Evolutionary conservation across 345 rosid genomes (phyloP), one percentile per base, ranked within the genome.

Genomic region (Lumnitzera racemosa): DNA sequence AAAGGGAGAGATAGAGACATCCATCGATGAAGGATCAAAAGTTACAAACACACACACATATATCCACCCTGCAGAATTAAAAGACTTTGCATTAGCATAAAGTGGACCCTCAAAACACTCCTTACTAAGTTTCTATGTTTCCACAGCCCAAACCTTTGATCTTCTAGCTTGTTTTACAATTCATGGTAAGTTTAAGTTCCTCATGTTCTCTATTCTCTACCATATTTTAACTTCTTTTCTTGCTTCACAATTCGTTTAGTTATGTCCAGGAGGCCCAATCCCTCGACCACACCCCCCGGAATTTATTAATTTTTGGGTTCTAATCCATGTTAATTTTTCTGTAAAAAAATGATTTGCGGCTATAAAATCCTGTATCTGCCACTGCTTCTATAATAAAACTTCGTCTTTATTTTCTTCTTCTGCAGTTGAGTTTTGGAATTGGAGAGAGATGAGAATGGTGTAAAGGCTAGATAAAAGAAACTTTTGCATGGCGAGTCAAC

Each of bases 401-500:
- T 27, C 47, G 23, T 61, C n/a, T n/a, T 56, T 51, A 50, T n/a
- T 25, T 31, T 27, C 5, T 27, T 27, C 5, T 27, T 27, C 5
- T 27, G 31, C 31, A 27, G 31, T 27, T 27, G 31, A 27, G 31
- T 27, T 63, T 11, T 7, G 15, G 5, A 14, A 1, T 4, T 23
- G 24, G 23, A 16, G 13, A 15, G 13, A 3, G 15, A 70, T 61
- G 56, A 71, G 71, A 78, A 71, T 75, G 76, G 58, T 36, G 43
- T 36, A 36, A 36, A 36, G 10, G 7, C 43, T 53, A 36, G 71
- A 46, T 20, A 20, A 68, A 67, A 51, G 65, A 13, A 24, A 15
- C 29, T 25, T 59, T 60, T 75, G 80, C 79, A 89, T 89, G 98
- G 96, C 91, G 52, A 87, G 79, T 56, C 90, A 86, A 66, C 73